Conservation (phyloP, 768 basidiomycete genomes). For the Agaricus blazei region DNA sequence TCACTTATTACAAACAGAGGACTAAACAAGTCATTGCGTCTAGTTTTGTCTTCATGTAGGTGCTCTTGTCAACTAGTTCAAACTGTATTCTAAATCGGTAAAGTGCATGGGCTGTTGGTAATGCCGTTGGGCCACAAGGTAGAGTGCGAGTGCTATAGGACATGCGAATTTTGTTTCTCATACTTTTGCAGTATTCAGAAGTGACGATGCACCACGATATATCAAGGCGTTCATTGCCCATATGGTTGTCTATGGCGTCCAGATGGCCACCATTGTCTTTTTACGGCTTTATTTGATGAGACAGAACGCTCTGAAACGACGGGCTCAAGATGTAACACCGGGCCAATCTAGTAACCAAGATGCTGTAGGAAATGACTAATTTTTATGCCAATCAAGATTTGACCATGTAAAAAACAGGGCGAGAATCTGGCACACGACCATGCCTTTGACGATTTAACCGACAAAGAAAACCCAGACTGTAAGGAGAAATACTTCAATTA, state of each 20-base stretch:
- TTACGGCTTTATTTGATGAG: slow-evolving; percentile 38
- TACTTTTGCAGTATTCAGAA: slow-evolving; percentile 32
- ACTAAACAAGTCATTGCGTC: slow-evolving; percentile 47
- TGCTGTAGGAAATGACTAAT: slow-evolving; percentile 12
- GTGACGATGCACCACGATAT: slow-evolving; percentile 41
- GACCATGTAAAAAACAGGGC: slow-evolving; percentile 15
- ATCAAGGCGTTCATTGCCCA: slow-evolving; percentile 42
- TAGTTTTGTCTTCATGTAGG: slow-evolving; percentile 41
- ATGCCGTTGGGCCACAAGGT: slow-evolving; percentile 43
- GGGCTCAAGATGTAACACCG: slow-evolving; percentile 26
- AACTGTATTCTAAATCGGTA: background rate
- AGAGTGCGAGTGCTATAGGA: background rate
- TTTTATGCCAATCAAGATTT: background rate
- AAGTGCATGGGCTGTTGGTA: slow-evolving; percentile 47
- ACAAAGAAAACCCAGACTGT: slow-evolving; percentile 44
- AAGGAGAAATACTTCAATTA: slow-evolving; percentile 12
- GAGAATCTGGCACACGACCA: slow-evolving; percentile 30
- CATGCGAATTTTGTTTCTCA: no score
- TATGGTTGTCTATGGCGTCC: slow-evolving; percentile 41
- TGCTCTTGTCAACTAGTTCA: background rate
- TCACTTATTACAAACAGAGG: slow-evolving; percentile 19
- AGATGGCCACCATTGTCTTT: slow-evolving; percentile 30
- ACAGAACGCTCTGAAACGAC: slow-evolving; percentile 34
- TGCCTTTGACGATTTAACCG: slow-evolving; percentile 46
- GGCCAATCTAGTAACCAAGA: slow-evolving; percentile 25